Conservation (phyloP, 768 basidiomycete species). For the Psilocybe azurescens region DNA sequence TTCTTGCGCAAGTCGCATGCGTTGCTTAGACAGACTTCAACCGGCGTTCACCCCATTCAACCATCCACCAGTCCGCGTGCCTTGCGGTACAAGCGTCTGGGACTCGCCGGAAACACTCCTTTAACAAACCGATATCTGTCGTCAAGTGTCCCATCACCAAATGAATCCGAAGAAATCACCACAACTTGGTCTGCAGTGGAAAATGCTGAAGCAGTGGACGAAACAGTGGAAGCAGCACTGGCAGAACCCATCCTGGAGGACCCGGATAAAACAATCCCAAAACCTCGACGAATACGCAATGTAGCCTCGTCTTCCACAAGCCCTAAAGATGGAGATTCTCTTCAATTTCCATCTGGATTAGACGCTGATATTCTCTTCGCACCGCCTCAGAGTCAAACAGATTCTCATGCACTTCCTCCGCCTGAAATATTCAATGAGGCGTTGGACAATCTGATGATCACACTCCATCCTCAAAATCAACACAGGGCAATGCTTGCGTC, state of each 20-base stretch:
- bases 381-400: conserved; percentile 45
- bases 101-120: conserved; percentile 8
- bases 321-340: conserved; percentile 44
- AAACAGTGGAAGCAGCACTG: conserved; percentile 1
- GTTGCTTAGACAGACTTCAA: conserved; percentile 37
- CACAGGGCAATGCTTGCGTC: conserved; percentile 69
- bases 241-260: conserved; percentile 39
- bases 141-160: conserved; percentile 15
- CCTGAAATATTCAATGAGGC: conserved; percentile 79
- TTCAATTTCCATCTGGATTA: conserved; percentile 59
- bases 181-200: not conserved
- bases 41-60: conserved; percentile 18
- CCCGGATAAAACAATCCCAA: conserved; percentile 43
- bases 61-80: conserved; percentile 20
- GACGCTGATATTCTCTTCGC: conserved; percentile 65
- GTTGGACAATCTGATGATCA: conserved; percentile 74
- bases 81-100: conserved; percentile 19
- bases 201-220: not conserved
- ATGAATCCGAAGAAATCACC: conserved; percentile 19
- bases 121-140: conserved; percentile 19
- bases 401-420: conserved; percentile 58
- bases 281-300: conserved; percentile 40
- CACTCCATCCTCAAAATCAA: conserved; percentile 83
- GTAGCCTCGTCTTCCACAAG: conserved; percentile 27
- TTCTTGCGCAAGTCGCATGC: conserved; percentile 43